Evolutionary conservation across 192 early-diverging fungal genomes (phyloP), one percentile per base, ranked within the genome.

Genomic region (Coemansia aciculifera): DNA sequence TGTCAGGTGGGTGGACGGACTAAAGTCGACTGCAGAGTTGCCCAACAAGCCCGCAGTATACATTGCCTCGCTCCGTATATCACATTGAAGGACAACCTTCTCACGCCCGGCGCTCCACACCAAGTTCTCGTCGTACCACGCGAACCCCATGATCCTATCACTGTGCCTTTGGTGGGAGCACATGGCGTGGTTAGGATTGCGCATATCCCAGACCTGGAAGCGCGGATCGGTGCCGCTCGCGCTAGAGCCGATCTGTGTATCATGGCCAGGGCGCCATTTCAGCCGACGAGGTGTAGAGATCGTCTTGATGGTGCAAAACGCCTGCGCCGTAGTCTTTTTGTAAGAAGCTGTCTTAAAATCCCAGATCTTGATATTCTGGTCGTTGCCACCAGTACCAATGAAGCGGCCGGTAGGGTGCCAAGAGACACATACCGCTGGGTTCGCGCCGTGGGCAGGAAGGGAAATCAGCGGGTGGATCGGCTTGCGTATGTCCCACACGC

Each of bases 391-490:
- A 43, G 71, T 79, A 37, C 69, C 84, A 44, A 85, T 69, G 39
- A 79, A 81, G 10, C 83, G 66, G 15, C 83, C 79, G 15, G 69
- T 74, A 9, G 78, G 79, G 31, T 85, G 78, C 83, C 83, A 85
- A 1, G 78, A 69, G 37, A 85, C 38, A 43, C 74, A 78, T 44
- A 66, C 63, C 7, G 71, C 83, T 0, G 51, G 54, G 67, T 29
- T 61, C 11, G 61, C 62, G 10, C 57, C 19, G 24, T 84, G 81
- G 15, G 81, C 81, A 11, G 56, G 56, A 27, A 76, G 62, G 36
- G 51, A 37, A 7, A 51, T 44, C 13, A 63, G 24, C 0, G 52
- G 42, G 21, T 69, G 19, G 1, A 34, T 59, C 15, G 54, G 57
- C 59, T 64, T 71, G 54, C 81, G 81, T 3, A 68, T 46, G 21